These are phyloP conservation scores for Acarospora socialis DNA, from an alignment of 2,329 filamentous ascomycete species.

Conservation along the genomic window DNA sequence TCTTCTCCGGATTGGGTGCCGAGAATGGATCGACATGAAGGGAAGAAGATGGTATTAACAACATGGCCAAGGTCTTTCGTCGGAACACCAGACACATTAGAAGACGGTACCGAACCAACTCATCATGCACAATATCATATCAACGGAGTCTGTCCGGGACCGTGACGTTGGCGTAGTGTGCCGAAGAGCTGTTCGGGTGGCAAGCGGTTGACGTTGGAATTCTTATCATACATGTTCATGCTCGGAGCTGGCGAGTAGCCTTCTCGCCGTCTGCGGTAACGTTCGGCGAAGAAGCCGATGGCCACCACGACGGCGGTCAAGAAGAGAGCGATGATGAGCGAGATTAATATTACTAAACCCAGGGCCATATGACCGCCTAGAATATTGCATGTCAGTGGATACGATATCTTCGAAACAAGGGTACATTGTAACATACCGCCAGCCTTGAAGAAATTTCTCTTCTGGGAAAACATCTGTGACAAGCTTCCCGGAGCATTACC, in stretches of 20 bases:
- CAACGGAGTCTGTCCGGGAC: too few relatives aligned
- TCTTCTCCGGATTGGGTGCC: too few relatives aligned
- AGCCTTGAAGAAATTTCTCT: constrained; percentile 57
- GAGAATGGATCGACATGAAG: too few relatives aligned
- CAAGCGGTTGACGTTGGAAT: constrained; percentile 34
- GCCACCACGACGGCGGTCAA: constrained; percentile 66
- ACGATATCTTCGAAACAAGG: too few relatives aligned
- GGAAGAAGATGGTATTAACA: too few relatives aligned
- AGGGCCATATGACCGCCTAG: constrained; percentile 48
- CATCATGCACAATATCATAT: too few relatives aligned
- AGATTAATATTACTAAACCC: constrained; percentile 68
- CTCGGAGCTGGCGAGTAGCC: constrained; percentile 69
- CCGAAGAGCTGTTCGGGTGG: constrained; percentile 32
- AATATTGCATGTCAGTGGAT: too few relatives aligned
- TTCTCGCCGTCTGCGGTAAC: constrained; percentile 60
- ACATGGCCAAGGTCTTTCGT: too few relatives aligned
- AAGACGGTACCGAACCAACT: too few relatives aligned
- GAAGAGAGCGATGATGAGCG: constrained; percentile 61
- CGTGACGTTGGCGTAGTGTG: constrained; percentile 11
- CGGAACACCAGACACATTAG: too few relatives aligned
- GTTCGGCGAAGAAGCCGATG: constrained; percentile 59
- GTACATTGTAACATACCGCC: constrained; percentile 48
- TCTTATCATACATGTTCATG: constrained; percentile 30
- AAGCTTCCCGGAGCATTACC: constrained; percentile 57
- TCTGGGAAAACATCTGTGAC: constrained; percentile 69